Evolutionary conservation across 495 filamentous ascomycete species (phyloP).

Genomic region (Daldinia vernicosa): DNA sequence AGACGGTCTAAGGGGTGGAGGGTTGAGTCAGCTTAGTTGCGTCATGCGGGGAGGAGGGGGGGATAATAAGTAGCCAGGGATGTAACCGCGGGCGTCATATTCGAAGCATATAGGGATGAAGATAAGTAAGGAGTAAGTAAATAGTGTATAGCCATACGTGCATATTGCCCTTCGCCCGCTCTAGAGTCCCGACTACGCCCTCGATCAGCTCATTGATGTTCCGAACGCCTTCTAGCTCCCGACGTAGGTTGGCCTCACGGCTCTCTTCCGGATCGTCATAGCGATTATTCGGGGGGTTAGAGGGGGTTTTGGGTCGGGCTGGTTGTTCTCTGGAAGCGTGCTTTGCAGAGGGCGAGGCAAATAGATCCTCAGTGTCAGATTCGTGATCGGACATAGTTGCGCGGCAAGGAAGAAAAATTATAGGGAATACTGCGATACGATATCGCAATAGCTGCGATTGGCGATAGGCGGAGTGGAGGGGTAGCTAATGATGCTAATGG

Average conservation of each 20-base stretch:
- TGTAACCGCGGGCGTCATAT: not conserved
- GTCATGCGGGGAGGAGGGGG: not conserved
- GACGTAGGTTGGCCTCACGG: conserved; percentile 75
- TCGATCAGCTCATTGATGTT: conserved; percentile 90
- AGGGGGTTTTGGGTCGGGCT: conserved; percentile 54
- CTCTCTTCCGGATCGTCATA: conserved; percentile 71
- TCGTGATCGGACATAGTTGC: conserved; percentile 56
- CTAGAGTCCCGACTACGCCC: conserved; percentile 78
- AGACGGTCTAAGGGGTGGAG: conserved; percentile 71
- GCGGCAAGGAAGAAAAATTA: not conserved
- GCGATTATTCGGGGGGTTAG: conserved; percentile 59
- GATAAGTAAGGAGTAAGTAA: not conserved
- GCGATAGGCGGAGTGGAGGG: conserved; percentile 19
- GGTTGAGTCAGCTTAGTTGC: not conserved
- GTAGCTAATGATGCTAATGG: conserved; percentile 22
- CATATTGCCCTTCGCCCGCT: conserved; percentile 90
- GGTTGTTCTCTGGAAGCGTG: conserved; percentile 32
- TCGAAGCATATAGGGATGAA: not conserved
- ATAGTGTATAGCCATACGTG: conserved; percentile 67
- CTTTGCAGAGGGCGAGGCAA: conserved; percentile 71
- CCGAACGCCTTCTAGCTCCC: conserved; percentile 81
- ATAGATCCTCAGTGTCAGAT: conserved; percentile 72
- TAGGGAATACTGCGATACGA: conserved; percentile 1
- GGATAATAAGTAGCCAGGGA: not conserved
- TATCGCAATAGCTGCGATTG: conserved; percentile 3